Conservation (phyloP, 2,329 filamentous ascomycete species). For the Hymenoscyphus fructigenus region DNA sequence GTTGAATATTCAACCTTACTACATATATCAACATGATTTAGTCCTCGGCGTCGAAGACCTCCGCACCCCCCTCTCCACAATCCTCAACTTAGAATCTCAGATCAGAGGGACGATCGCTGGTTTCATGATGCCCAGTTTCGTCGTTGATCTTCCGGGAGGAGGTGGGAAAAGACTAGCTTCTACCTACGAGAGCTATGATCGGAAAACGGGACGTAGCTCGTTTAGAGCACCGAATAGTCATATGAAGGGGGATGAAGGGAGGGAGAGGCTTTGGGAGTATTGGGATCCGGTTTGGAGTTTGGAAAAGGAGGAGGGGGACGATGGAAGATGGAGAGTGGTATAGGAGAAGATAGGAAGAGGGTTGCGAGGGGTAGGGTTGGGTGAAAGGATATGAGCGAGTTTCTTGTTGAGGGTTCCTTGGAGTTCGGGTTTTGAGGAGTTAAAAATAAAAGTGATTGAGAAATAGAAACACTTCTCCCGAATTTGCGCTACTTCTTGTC, state of each 20-base stretch:
- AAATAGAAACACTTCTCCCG: no score
- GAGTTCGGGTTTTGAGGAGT: no score
- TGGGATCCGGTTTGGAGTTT: neutral
- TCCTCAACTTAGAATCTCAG: slow-evolving; percentile 56
- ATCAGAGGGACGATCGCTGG: slow-evolving; percentile 61
- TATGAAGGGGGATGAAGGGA: neutral
- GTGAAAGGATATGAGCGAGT: no score
- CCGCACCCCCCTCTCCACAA: slow-evolving; percentile 58
- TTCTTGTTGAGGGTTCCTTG: no score
- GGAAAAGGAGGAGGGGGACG: neutral
- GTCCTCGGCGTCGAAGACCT: slow-evolving; percentile 60
- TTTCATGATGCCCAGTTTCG: slow-evolving; percentile 60
- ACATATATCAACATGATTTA: slow-evolving; percentile 50
- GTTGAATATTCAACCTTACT: neutral
- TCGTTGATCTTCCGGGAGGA: neutral
- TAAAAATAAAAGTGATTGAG: no score
- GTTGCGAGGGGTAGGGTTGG: no score
- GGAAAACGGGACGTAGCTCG: slow-evolving; percentile 42
- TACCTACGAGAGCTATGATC: slow-evolving; percentile 53
- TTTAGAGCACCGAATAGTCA: neutral
- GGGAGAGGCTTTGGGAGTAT: neutral
- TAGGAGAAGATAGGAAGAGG: neutral
- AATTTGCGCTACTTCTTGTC: no score
- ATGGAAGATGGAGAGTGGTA: neutral
- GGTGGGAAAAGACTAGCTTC: slow-evolving; percentile 47